phyloP scores from a whole-genome alignment of 2,329 filamentous ascomycete genomes.

The Myotisia sp. region DNA sequence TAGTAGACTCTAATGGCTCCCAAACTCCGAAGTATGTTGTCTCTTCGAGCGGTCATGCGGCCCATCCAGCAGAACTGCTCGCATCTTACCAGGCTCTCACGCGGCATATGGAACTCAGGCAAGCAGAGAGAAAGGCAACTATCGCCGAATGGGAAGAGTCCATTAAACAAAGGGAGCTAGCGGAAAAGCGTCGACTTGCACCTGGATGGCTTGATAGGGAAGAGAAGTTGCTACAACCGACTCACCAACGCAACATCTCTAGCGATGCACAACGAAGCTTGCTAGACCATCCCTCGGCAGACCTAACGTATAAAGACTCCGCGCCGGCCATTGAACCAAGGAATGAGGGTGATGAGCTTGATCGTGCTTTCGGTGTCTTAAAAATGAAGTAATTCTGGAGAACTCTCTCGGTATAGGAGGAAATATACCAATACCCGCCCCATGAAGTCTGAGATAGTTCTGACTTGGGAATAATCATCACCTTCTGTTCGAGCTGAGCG shows the following conservation, averaged over 20 bases:
- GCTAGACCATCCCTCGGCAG: constrained; percentile 24
- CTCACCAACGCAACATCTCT: constrained; percentile 12
- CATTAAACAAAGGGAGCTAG: constrained; percentile 43
- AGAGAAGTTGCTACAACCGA: constrained; percentile 45
- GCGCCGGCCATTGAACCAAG: constrained; percentile 29
- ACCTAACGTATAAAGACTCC: constrained; percentile 18
- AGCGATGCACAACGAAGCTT: constrained; percentile 18
- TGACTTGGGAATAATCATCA: too few species aligned
- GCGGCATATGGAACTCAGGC: constrained; percentile 56
- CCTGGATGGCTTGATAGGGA: constrained; percentile 52
- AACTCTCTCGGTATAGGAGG: not conserved
- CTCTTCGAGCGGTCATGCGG: constrained; percentile 63
- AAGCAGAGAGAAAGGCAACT: constrained; percentile 52
- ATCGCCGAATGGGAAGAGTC: constrained; percentile 56
- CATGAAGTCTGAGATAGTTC: too few species aligned
- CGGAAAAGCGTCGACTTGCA: constrained; percentile 49
- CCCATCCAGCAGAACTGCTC: constrained; percentile 75
- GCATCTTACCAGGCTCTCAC: constrained; percentile 66
- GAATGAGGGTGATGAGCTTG: constrained; percentile 39
- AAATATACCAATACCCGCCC: not conserved
- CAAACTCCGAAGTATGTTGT: constrained; percentile 56
- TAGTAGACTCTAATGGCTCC: constrained; percentile 35
- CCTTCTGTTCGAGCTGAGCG: too few species aligned
- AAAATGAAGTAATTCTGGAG: constrained; percentile 26
- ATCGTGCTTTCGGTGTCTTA: constrained; percentile 39